Evolutionary conservation across 495 filamentous ascomycete genomes (phyloP).

Genomic region (Annulohypoxylon stygium): DNA sequence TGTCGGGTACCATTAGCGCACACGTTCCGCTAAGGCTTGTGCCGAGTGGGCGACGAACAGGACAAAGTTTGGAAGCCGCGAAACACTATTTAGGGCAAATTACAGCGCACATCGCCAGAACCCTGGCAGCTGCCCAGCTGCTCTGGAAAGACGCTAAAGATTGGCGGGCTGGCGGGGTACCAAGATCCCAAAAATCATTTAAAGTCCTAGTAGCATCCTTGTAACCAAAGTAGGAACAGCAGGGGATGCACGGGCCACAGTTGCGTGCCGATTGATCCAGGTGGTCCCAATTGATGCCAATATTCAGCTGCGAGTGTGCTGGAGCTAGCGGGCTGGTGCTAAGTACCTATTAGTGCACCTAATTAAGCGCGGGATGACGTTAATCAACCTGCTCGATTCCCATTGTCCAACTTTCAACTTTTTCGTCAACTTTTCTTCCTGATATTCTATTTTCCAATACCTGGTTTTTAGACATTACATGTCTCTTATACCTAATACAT

Average conservation of each 20-base stretch:
- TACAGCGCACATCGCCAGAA: constrained; percentile 21
- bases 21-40: constrained; percentile 24
- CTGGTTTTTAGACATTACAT: background rate
- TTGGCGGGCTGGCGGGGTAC: constrained; percentile 34
- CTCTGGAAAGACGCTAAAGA: background rate
- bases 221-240: background rate
- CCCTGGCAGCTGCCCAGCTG: too few species aligned
- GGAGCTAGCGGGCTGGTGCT: background rate
- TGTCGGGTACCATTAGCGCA: constrained; percentile 23
- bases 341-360: background rate
- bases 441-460: constrained; percentile 28
- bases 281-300: constrained; percentile 20
- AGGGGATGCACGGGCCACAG: constrained; percentile 30
- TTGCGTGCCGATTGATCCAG: constrained; percentile 39
- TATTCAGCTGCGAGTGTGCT: constrained; percentile 8
- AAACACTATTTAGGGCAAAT: constrained; percentile 24
- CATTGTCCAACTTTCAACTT: constrained; percentile 7
- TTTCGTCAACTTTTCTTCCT: constrained; percentile 8
- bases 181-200: constrained; percentile 21
- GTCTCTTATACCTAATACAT: background rate
- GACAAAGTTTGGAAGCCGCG: background rate
- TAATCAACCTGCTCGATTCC: constrained; percentile 26
- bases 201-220: background rate
- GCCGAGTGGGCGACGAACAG: constrained; percentile 23
- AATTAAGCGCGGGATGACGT: constrained; percentile 41